Evolutionary conservation across 2,329 filamentous ascomycete genomes (phyloP).

Genomic region (Aspergillus brasiliensis): DNA sequence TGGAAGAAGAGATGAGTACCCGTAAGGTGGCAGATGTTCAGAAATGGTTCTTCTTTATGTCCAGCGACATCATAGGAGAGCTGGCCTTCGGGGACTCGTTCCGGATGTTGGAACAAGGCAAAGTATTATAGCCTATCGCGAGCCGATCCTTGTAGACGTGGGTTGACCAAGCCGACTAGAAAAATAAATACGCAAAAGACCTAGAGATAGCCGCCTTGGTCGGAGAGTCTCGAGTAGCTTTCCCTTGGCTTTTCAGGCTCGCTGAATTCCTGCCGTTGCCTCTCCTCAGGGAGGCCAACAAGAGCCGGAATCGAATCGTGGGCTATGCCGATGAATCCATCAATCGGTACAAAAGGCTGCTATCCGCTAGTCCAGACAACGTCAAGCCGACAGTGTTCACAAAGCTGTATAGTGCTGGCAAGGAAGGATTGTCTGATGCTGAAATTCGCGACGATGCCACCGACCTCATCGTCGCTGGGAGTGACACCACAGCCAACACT

Average conservation of each 20-base stretch:
- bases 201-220: constrained; percentile 30
- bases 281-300: constrained; percentile 22
- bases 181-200: constrained; percentile 47
- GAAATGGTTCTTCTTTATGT: constrained; percentile 59
- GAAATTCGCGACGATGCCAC: constrained; percentile 47
- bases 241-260: constrained; percentile 25
- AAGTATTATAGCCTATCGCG: constrained; percentile 37
- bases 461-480: constrained; percentile 54
- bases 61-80: constrained; percentile 58
- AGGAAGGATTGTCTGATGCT: constrained; percentile 27
- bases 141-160: no score
- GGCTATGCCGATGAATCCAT: constrained; percentile 29
- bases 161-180: constrained; percentile 26
- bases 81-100: constrained; percentile 61
- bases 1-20: constrained; percentile 48
- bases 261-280: constrained; percentile 26
- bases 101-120: constrained; percentile 52
- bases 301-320: constrained; percentile 21
- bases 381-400: constrained; percentile 32
- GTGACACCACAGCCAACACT: constrained; percentile 55
- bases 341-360: constrained; percentile 24
- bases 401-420: constrained; percentile 27
- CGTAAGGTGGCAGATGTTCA: constrained; percentile 48
- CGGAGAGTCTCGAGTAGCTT: constrained; percentile 26
- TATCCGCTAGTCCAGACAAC: constrained; percentile 17